Base-by-base conservation (phyloP, 2,329 filamentous ascomycete species). In the Beauveria asiatica region DNA sequence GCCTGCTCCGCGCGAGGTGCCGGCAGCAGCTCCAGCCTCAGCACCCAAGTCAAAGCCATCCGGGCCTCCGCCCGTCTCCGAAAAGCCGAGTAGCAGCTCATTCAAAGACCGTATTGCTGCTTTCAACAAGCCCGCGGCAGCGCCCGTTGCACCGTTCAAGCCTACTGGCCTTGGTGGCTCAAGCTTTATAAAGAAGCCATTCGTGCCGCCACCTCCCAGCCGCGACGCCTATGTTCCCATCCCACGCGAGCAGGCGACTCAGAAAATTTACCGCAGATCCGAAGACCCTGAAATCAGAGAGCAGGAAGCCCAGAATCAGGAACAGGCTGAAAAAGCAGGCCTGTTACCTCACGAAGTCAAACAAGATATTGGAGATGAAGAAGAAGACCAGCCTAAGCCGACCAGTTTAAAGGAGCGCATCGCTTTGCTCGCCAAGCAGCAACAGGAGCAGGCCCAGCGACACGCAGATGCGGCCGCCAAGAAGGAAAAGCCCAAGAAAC, bases 61-160 rank as follows among this genome's bases (percentile, higher is more conserved):
- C 60, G 84, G 83, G 62, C 80, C 85, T 23, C 87, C 89, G 44
- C 88, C 90, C 13, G 80, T 81, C 10, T 74, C 79, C 10, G 90
- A 91, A 67, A 96, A 96, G 72, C 90, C 92, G 30, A 72, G 74
- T 11, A 80, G 78, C 50, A 89, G 83, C 69, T 91, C 94, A 2
- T 97, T 99, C 78, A 92, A 84, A 70, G 94, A 97, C 75, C 89
- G 94, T 64, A 96, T 99, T 70, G 94, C 94, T 39, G 93, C 94
- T 49, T 99, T 99, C 78, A 99, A 99, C 75, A 94, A 93, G 72
- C 80, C 90, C 49, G 84, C 89, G 42, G 91, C 92, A 6, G 85
- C 92, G 3, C 94, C 94, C 9, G 79, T 94, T 62, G 84, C 91
- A n/a, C 94, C 94, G 1, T 93, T 95, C 76, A 96, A 96, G 71